Evolutionary conservation across 2,329 filamentous ascomycete species (phyloP), one percentile per base, ranked within the genome.

Genomic region (Tolypocladium guangdongense): DNA sequence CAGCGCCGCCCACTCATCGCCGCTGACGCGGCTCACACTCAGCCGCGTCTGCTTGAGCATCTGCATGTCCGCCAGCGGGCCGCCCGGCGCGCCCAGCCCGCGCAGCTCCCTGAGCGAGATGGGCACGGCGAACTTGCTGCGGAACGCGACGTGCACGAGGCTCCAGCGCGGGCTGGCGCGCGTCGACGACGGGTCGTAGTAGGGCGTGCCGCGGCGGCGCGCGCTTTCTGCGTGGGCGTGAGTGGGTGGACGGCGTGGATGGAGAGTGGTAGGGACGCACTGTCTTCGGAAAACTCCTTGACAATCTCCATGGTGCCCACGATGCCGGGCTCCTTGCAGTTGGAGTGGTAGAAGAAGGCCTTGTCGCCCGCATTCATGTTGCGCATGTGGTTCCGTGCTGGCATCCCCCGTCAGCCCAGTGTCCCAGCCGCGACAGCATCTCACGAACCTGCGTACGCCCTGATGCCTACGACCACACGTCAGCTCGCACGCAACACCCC

Each of bases 341-440:
- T 95, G 48, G 88, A 95, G 70, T 96, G 92, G 66, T 97, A 97
- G 73, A 99, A 97, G 73, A 99, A 97, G 30, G 90, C 91, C 35
- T 91, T 77, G 65, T 99, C 93, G 50, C 91, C 91, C 53, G 84
- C 83, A 62, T 88, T 90, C 93, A 99, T 99, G 10, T 83, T 81
- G 33, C 88, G 82, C 72, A 99, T 84, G 66, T 96, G 90, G 64
- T 96, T 97, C 30, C 89, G 83, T 7, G 92, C 92, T 69, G 3
- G 7, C 41, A 12, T n/a, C 3, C 24, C 4, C 18, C 6, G 43
- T 43, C 47, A 50, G 48, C 33, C 14, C 43, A 12, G 6, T 1
- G 14, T 20, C 8, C 2, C 8, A 32, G 2, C 2, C 22, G 6
- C 7, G 5, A 2, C 12, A 12, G 4, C 46, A 53, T 32, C 27